Conservation (phyloP, 2,329 filamentous ascomycete species). For the Diaporthe citriasiana region DNA sequence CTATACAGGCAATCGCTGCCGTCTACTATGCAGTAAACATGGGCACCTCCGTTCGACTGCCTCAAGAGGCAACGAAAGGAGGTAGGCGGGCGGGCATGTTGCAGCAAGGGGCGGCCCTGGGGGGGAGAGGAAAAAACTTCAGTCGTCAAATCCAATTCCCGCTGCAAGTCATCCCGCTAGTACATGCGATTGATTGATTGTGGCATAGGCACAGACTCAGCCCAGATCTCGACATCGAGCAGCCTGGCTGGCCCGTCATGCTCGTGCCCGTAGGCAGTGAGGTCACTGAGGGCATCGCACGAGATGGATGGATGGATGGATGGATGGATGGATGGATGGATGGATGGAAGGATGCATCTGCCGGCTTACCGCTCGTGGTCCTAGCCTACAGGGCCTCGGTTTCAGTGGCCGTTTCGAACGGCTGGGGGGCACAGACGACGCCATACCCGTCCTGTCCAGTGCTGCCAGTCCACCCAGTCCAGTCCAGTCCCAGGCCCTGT, state of each 20-base stretch:
- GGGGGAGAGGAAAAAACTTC: background rate
- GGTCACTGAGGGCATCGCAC: constrained; percentile 3
- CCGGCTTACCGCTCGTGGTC: constrained; percentile 10
- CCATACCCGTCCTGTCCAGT: constrained; percentile 28
- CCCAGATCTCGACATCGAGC: constrained; percentile 28
- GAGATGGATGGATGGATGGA: background rate
- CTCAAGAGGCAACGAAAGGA: background rate
- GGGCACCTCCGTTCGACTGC: background rate
- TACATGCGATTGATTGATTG: constrained; percentile 13
- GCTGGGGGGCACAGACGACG: constrained; percentile 34
- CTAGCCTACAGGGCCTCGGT: constrained; percentile 33
- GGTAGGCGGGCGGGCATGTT: background rate
- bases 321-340: background rate
- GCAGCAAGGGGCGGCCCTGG: background rate
- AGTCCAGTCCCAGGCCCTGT: constrained; percentile 1
- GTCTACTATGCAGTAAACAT: background rate
- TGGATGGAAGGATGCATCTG: constrained; percentile 9
- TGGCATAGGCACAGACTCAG: constrained; percentile 21
- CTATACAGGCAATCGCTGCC: background rate
- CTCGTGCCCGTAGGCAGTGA: background rate
- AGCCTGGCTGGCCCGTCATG: constrained; percentile 23
- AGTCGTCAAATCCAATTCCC: constrained; percentile 1
- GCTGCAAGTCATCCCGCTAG: constrained; percentile 34
- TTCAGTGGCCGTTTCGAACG: constrained; percentile 42
- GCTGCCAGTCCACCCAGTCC: background rate